A percentile compares a stretch with the other conserved stretches of the same genome.
These are phyloP conservation scores for Volvox africanus DNA, from an alignment of 139 green algal species.

Conservation along the genomic window DNA sequence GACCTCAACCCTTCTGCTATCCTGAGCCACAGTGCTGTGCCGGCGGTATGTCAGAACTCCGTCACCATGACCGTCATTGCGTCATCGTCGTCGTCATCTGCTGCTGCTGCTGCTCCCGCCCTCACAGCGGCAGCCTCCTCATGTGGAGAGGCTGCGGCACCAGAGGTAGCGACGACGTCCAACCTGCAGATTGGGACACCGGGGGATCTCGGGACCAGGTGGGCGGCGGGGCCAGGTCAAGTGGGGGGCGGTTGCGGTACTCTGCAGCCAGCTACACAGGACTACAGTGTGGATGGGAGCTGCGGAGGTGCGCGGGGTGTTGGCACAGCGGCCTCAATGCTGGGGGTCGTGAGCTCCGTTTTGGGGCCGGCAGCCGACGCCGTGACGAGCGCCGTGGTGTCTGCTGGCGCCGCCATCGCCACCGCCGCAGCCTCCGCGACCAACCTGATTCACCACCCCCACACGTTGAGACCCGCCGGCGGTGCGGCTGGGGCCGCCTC, in stretches of 20 bases:
- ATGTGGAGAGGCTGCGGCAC: too few species aligned
- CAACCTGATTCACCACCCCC: background rate
- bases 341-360: background rate
- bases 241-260: too few species aligned
- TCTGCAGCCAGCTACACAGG: too few species aligned
- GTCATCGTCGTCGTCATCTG: too few species aligned
- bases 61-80: conserved; percentile 19
- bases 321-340: background rate
- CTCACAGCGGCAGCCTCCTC: too few species aligned
- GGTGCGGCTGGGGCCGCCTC: too few species aligned
- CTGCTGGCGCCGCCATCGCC: conserved; percentile 12
- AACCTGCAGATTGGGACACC: conserved; percentile 13
- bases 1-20: too few species aligned
- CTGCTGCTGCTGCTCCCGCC: too few species aligned
- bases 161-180: background rate
- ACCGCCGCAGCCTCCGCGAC: conserved; percentile 10
- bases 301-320: background rate
- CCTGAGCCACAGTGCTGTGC: background rate
- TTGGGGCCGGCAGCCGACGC: conserved; percentile 22
- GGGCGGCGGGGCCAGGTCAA: too few species aligned
- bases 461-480: too few species aligned
- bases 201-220: background rate
- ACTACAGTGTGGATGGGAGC: background rate
- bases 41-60: background rate
- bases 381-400: background rate